Base-by-base conservation (phyloP, 148 eudicot species). In the Amaranthus cruentus region DNA sequence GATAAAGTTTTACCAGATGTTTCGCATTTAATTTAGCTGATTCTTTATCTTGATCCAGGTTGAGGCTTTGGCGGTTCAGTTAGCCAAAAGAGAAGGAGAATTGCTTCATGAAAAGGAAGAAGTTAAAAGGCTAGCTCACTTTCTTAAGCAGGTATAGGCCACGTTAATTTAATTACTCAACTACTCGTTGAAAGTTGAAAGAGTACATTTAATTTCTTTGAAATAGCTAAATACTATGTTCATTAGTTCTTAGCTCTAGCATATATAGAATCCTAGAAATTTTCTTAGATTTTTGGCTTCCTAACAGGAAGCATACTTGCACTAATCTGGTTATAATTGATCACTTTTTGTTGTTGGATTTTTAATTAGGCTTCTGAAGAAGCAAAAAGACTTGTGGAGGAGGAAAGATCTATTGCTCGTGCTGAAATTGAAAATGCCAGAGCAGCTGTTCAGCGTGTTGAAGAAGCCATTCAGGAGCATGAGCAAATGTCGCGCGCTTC, bases 331-430 rank as follows among this genome's bases (percentile, higher is more conserved):
- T 58, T 2, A 48, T 61, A 9, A 11, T 68, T 68, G 28, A 66
- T 74, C 63, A 56, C 49, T 52, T 13, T 55, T 18, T 71, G 66
- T 67, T 66, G 38, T 12, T 28, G 38, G 38, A 28, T 58, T 72
- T 9, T 65, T 50, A 48, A 69, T 54, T 75, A 96, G 99, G 99
- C 99, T 58, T 96, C 99, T 57, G 97, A 92, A 79, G 97, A 96
- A 85, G 99, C 99, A 72, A 96, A 96, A 76, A 92, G 84, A 73
- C 96, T 92, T 81, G 99, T 96, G 66, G 99, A 96, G 77, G 92
- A 90, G 84, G 99, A 96, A 84, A 84, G 99, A 85, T 89, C 92
- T 75, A 84, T 85, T 74, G 99, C 99, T 50, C 91, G 97, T 69
- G 80, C 87, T 66, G 99, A 96, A 79, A 96, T 96, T 78, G 99